A percentile compares a stretch with the other conserved stretches of the same genome.
These are phyloP conservation scores for Mycena kentingensis DNA, from an alignment of 768 basidiomycete genomes.

Conservation along the genomic window DNA sequence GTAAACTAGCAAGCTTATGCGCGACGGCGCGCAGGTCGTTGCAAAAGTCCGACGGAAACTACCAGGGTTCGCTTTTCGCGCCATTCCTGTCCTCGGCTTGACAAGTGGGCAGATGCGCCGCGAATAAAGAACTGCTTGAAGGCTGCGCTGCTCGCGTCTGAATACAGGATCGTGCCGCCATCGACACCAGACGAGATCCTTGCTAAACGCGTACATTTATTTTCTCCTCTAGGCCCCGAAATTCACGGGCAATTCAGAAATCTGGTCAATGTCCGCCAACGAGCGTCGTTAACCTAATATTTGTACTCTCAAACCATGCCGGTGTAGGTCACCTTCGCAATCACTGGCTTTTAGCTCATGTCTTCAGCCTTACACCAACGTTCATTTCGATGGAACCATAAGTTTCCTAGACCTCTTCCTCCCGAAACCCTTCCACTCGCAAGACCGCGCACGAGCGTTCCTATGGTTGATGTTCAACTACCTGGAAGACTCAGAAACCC, in stretches of 20 bases:
- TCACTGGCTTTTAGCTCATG: slow-evolving; percentile 10
- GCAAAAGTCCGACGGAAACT: slow-evolving; percentile 83
- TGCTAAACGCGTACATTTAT: slow-evolving; percentile 52
- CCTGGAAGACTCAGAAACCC: slow-evolving; percentile 60
- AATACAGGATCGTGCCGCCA: slow-evolving; percentile 65
- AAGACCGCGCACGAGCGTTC: slow-evolving; percentile 75
- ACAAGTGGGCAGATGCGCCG: slow-evolving; percentile 88
- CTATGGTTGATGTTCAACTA: slow-evolving; percentile 85
- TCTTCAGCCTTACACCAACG: slow-evolving; percentile 55
- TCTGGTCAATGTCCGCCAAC: slow-evolving; percentile 72
- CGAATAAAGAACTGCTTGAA: slow-evolving; percentile 91
- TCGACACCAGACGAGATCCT: slow-evolving; percentile 77
- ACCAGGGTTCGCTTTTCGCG: too few relatives aligned
- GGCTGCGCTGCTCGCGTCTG: slow-evolving; percentile 71
- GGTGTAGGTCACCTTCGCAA: slow-evolving; percentile 49
- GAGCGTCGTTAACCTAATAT: slow-evolving; percentile 83
- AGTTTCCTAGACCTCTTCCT: slow-evolving; percentile 87
- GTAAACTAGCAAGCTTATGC: too few relatives aligned
- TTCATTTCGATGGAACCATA: slow-evolving; percentile 73
- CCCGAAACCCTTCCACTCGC: slow-evolving; percentile 70
- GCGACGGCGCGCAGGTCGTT: too few relatives aligned
- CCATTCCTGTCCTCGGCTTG: too few relatives aligned
- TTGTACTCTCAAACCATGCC: slow-evolving; percentile 78
- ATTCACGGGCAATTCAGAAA: slow-evolving; percentile 40
- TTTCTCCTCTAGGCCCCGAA: slow-evolving; percentile 5